Evolutionary conservation across 345 rosid species (phyloP), one percentile per base, ranked within the genome.

Genomic region (Eucalyptus polybractea): DNA sequence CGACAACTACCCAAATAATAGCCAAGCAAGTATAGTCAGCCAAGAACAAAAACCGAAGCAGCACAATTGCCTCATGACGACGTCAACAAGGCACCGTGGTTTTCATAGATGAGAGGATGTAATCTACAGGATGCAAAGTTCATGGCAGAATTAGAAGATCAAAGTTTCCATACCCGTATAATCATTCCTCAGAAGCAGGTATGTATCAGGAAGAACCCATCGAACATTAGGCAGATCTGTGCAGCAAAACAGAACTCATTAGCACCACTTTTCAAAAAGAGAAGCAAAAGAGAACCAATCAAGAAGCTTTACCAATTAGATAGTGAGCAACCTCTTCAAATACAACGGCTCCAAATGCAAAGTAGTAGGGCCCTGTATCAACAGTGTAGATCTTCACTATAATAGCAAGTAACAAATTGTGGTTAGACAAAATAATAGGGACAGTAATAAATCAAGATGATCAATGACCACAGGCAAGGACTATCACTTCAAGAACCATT

Each of bases 141-240:
- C 53, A 86, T 13, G 44, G 37, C 7, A 47, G 44, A 50, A 29
- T 37, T n/a, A 86, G 58, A 86, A 56, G 25, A 49, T 50, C 44
- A 13, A 56, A 50, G 33, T 3, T 10, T 58, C 37, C 91, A 92
- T 91, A 97, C 99, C 99, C 96, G 56, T 87, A 96, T 95, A 92
- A 95, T 97, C 92, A 87, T 95, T 96, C 94, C 96, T 97, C 54
- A 17, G 54, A 51, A 51, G 54, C 88, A 96, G 67, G 92, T 95
- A 98, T 16, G 99, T 95, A 93, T 98, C 99, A 31, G 99, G 99
- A 89, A 98, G 97, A 92, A 97, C 99, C 99, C 99, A 96, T 12
- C 97, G 95, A 50, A 97, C 99, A 50, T 91, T 90, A 14, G 97
- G 95, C 92, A 98, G 88, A 87, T 96, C 99, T 97, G 93, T 3